Evolutionary conservation across 192 early-diverging fungal species (phyloP), one percentile per base, ranked within the genome.

Genomic region (Backusella australiensis): DNA sequence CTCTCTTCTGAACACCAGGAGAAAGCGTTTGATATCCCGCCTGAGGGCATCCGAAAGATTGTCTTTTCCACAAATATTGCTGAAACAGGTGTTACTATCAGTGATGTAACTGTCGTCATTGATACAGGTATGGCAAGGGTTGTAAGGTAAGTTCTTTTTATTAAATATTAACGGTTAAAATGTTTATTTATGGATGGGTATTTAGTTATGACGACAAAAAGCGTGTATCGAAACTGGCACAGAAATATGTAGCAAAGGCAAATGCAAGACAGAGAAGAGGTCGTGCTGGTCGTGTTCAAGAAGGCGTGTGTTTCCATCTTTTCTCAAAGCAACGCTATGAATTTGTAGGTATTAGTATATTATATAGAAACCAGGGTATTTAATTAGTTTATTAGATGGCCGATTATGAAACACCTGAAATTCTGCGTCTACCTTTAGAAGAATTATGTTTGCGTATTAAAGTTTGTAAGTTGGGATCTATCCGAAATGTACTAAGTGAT

Each of bases 61-160:
- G 90, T 95, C 1, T 66, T 95, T 23, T 80, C 89, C 9, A 95
- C 93, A 17, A 95, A 95, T 72, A 92, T 95, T 80, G 94, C 94
- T 26, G 94, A 95, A 77, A 95, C 94, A 0, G 93, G 93, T 70
- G 88, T 95, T 66, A 95, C 93, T 14, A 93, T 95, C 44, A 88
- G 90, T 3, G 94, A 96, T 83, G 91, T 94, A 7, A 92, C 92
- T 1, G 88, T 88, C 74, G 93, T 95, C 1, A 88, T 96, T 76
- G 94, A 96, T 76, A 86, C 89, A 0, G 93, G 93, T 12, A 87
- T 87, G 78, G 93, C 91, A 21, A 96, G 93, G 75, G 88, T 91
- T 56, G 82, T 93, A 38, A 87, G 86, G 75, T 94, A 87, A 70
- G 88, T n/a, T 36, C 12, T 34, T n/a, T 9, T 35, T 35, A 32